phyloP scores from a whole-genome alignment of 257 asterid genomes.

The Linaria vulgaris region DNA sequence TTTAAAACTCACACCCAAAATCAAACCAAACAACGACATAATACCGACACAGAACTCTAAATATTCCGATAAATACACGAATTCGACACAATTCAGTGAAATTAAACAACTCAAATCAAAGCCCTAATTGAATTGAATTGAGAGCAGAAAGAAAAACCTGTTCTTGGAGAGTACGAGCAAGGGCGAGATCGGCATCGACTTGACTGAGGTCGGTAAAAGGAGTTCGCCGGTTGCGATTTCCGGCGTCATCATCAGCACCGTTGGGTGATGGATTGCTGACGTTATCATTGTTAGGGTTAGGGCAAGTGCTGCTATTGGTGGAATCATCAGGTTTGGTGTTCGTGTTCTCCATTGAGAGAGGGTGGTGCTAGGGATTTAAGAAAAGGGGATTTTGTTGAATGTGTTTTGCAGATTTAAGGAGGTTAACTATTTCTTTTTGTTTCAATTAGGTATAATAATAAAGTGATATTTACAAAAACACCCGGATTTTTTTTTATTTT shows the following conservation, averaged over 20 bases:
- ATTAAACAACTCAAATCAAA: not conserved
- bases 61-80: not conserved
- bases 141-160: slow-evolving; percentile 46
- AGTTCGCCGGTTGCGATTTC: slow-evolving; percentile 48
- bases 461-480: no score
- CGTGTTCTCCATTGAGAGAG: slow-evolving; percentile 39
- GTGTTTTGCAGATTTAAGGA: no score
- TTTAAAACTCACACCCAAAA: not conserved
- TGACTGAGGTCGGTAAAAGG: slow-evolving; percentile 90
- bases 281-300: slow-evolving; percentile 32
- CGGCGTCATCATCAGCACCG: slow-evolving; percentile 38
- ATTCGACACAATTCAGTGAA: not conserved
- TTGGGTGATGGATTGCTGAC: slow-evolving; percentile 4
- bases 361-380: no score
- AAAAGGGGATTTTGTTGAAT: no score
- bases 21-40: not conserved
- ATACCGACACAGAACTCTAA: not conserved
- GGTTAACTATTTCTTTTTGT: no score
- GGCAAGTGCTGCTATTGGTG: slow-evolving; percentile 28
- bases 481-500: no score
- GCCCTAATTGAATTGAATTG: slow-evolving; percentile 6
- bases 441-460: no score
- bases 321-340: slow-evolving; percentile 29
- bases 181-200: slow-evolving; percentile 91
- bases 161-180: slow-evolving; percentile 92